A percentile compares a stretch with the other conserved stretches of the same genome.
Evolutionary conservation across 192 early-diverging fungal genomes (phyloP).

Genomic region (Coemansia sp.): DNA sequence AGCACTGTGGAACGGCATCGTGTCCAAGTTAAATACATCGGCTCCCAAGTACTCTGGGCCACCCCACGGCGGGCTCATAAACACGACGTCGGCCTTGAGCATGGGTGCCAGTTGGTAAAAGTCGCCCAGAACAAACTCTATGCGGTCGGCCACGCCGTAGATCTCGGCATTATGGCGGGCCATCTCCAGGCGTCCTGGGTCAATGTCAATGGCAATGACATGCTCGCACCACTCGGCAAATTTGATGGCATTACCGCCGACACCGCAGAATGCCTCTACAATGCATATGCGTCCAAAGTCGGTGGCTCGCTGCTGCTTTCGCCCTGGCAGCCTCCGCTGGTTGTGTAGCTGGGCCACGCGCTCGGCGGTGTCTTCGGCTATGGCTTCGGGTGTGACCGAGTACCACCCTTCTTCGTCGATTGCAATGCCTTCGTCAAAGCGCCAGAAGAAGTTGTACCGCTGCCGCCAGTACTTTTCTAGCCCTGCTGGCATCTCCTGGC

Average conservation of each 20-base stretch:
- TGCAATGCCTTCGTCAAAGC: conserved; percentile 81
- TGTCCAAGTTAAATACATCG: conserved; percentile 30
- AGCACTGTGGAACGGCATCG: conserved; percentile 52
- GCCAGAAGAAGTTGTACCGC: conserved; percentile 78
- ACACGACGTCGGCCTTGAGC: conserved; percentile 82
- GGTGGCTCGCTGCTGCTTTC: neutral
- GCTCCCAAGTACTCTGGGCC: conserved; percentile 70
- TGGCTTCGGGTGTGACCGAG: conserved; percentile 90
- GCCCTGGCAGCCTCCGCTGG: neutral
- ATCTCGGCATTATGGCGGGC: conserved; percentile 83
- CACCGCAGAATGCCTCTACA: conserved; percentile 94
- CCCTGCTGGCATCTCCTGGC: conserved; percentile 14
- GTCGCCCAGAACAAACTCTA: conserved; percentile 91
- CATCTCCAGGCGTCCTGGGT: conserved; percentile 71
- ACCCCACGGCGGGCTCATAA: conserved; percentile 96
- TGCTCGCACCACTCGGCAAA: conserved; percentile 85
- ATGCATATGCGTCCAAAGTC: conserved; percentile 62
- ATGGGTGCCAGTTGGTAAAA: conserved; percentile 73
- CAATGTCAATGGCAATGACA: conserved; percentile 93
- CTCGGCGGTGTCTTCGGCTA: conserved; percentile 73
- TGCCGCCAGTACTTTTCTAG: conserved; percentile 80
- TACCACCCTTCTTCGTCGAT: conserved; percentile 93
- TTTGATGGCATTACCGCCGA: conserved; percentile 95
- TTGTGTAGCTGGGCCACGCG: conserved; percentile 45
- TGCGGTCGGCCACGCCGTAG: conserved; percentile 88